Conservation (phyloP, 306 rosid species). For the Sindora glabra region DNA sequence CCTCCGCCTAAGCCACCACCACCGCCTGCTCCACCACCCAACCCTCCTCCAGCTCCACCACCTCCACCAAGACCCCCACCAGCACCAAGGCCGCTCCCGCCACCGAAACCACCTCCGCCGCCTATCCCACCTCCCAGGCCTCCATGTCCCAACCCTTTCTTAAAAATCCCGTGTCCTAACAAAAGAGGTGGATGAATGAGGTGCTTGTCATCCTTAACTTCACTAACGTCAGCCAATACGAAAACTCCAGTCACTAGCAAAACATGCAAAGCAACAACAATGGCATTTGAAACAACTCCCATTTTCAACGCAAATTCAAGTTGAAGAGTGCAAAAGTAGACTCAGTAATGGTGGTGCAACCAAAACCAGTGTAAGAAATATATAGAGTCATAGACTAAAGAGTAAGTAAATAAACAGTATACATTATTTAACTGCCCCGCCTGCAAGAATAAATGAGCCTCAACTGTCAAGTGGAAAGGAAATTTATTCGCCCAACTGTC, state of each 20-base stretch:
- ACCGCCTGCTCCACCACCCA: conserved; percentile 15
- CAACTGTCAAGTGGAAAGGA: conserved; percentile 19
- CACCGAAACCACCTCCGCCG: conserved; percentile 5
- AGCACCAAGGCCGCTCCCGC: conserved; percentile 2
- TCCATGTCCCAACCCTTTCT: background rate
- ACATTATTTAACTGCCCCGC: conserved; percentile 22
- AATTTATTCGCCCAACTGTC: conserved; percentile 40
- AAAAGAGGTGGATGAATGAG: conserved; percentile 18
- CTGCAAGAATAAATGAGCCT: conserved; percentile 29
- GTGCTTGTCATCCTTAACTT: conserved; percentile 22
- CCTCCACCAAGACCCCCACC: conserved; percentile 29
- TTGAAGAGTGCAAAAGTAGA: background rate
- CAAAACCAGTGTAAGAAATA: background rate
- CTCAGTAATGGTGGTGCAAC: background rate
- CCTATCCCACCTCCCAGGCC: conserved; percentile 13
- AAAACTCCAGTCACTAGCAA: conserved; percentile 8
- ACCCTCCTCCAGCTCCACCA: conserved; percentile 19
- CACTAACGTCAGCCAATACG: conserved; percentile 19
- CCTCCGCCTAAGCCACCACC: too few relatives aligned
- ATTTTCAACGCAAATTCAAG: background rate
- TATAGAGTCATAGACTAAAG: conserved; percentile 2
- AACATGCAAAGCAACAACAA: conserved; percentile 10
- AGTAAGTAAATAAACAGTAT: background rate
- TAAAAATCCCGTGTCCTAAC: too few relatives aligned
- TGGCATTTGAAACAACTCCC: conserved; percentile 12